Conservation (phyloP, 1,284 basidiomycete species). For the Cutaneotrichosporon sp. region DNA sequence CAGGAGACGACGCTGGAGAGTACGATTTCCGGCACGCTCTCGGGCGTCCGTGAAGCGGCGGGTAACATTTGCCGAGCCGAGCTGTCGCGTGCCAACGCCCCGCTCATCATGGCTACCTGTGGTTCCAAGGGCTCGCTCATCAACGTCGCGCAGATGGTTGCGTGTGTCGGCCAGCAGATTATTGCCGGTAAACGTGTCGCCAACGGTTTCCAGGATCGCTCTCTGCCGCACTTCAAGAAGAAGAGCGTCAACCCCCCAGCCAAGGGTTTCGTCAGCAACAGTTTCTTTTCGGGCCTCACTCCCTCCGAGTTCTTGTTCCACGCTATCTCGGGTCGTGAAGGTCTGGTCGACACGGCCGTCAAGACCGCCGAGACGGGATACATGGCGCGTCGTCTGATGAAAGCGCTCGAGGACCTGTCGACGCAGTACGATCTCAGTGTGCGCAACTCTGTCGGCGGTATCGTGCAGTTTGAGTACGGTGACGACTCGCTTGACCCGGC, state of each 20-base stretch:
- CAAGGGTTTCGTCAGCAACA: conserved; percentile 97
- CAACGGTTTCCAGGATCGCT: conserved; percentile 98
- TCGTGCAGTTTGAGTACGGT: conserved; percentile 98
- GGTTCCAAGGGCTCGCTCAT: conserved; percentile 99
- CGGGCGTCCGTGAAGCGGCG: conserved; percentile 90
- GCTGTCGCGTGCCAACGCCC: conserved; percentile 91
- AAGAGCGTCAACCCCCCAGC: conserved; percentile 95
- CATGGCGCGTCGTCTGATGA: conserved; percentile 99
- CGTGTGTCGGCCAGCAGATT: conserved; percentile 99
- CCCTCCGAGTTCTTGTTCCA: conserved; percentile 99
- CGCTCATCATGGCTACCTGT: conserved; percentile 98
- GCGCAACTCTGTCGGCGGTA: conserved; percentile 86
- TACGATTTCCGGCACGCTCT: conserved; percentile 86
- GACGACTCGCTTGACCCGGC: conserved; percentile 97
- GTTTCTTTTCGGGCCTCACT: conserved; percentile 89
- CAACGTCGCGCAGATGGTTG: conserved; percentile 99
- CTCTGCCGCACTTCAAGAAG: conserved; percentile 96
- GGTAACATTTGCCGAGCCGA: conserved; percentile 99
- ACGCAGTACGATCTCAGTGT: conserved; percentile 98
- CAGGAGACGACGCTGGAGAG: conserved; percentile 97
- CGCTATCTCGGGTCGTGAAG: conserved; percentile 97
- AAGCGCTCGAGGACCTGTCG: conserved; percentile 94
- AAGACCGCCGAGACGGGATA: conserved; percentile 99
- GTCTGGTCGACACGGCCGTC: conserved; percentile 97
- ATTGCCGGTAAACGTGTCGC: conserved; percentile 97